Percentiles rank a stretch among this genome's conserved stretches.
phyloP scores from a whole-genome alignment of 2,329 filamentous ascomycete species.

The Fusarium phyllophilum region DNA sequence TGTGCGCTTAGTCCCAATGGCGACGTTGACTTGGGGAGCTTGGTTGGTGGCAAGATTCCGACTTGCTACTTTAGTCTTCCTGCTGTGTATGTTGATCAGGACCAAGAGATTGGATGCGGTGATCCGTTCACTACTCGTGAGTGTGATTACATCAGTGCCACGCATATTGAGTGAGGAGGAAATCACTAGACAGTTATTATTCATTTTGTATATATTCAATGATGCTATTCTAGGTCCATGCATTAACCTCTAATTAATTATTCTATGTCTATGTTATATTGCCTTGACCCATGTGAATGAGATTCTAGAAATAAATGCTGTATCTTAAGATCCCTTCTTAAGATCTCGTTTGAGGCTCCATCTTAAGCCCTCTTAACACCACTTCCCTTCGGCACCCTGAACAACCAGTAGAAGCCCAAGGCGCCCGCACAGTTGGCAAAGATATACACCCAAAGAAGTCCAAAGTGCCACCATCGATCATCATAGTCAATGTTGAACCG shows the following conservation, averaged over 20 bases:
- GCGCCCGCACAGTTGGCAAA: conserved; percentile 60
- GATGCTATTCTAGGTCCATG: rapidly evolving
- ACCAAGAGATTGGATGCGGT: conserved; percentile 4
- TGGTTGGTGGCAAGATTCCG: conserved; percentile 9
- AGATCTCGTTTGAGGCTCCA: too few relatives aligned
- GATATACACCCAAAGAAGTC: conserved; percentile 63
- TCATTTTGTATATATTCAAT: not conserved
- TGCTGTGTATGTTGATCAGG: conserved; percentile 16
- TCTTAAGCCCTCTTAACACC: conserved; percentile 32
- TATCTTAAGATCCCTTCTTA: not conserved
- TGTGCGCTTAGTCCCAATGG: not conserved
- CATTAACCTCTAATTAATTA: not conserved
- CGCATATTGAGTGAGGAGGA: rapidly evolving
- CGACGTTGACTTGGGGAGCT: not conserved
- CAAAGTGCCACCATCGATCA: conserved; percentile 66
- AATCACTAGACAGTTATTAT: not conserved
- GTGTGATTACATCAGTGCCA: conserved; percentile 4
- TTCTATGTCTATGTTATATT: not conserved
- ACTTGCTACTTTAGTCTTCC: conserved; percentile 25
- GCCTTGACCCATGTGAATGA: not conserved
- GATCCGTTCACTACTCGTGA: not conserved
- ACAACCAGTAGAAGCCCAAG: conserved; percentile 59
- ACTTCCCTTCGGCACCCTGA: conserved; percentile 46
- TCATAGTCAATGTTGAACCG: conserved; percentile 56
- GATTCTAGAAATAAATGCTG: too few relatives aligned